Base-by-base conservation (phyloP, 1,284 basidiomycete species). In the Ustilago tritici region DNA sequence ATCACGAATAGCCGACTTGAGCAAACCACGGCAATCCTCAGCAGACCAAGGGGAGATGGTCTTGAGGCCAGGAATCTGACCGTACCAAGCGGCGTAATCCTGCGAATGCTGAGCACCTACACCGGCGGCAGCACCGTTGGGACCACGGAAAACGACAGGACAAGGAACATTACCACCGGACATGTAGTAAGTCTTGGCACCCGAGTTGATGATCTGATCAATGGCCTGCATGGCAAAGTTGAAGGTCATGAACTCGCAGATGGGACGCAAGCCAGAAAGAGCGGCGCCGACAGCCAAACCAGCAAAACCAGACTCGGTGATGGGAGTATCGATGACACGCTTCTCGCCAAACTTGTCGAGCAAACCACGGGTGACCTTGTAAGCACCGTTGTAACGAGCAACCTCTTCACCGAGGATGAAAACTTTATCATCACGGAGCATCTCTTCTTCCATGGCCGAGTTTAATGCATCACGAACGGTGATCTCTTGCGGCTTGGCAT, bases 181-280 rank as follows among this genome's bases (percentile, higher is more conserved):
- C 97, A 99, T 99, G 91, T 99, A 99, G 89, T 98, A 95, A 12
- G 97, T 99, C 90, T 99, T 99, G 81, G 94, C 97, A 70, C 93
- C 97, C n/a, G 95, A 98, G 91, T 99, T 99, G 88, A 99, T 93
- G 80, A 99, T 98, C 87, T 99, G 97, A 88, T 99, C 97, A 87
- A 99, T 99, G 75, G 96, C 95, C 88, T 91, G 88, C 87, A 83
- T 85, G 64, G 75, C 78, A 65, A 80, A 79, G 80, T 86, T 86
- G 81, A 94, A 96, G 11, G 95, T 97, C 95, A 97, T 99, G 90
- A 99, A 99, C 90, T 99, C 97, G 91, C 97, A 99, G 84, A 99
- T 90, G 72, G 97, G 97, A 81, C 95, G 91, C 62, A 99, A 91
- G 85, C 97, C 97, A 80, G 94, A 91, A 56, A 99, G 90, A 59